These are phyloP conservation scores for Saccharomycopsis fibuligera DNA, from an alignment of 805 yeast species.

Conservation along the genomic window DNA sequence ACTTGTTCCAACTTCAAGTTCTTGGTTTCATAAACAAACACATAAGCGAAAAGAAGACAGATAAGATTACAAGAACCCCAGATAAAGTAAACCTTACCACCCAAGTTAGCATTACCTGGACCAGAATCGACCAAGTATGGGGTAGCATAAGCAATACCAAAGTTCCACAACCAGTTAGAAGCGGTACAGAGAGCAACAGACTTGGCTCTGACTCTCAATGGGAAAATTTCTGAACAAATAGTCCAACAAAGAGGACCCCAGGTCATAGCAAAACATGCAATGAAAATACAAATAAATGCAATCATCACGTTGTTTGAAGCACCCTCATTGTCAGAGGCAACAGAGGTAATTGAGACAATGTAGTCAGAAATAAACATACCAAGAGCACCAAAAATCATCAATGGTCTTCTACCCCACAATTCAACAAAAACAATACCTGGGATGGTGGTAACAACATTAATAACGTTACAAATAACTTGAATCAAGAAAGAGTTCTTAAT, in stretches of 20 bases:
- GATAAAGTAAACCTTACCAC: conserved; percentile 61
- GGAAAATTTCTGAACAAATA: conserved; percentile 53
- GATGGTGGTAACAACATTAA: conserved; percentile 43
- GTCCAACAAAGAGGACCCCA: conserved; percentile 86
- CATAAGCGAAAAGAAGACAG: conserved; percentile 50
- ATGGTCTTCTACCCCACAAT: conserved; percentile 57
- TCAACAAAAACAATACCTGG: conserved; percentile 53
- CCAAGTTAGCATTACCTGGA: conserved; percentile 52
- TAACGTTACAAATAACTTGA: conserved; percentile 38
- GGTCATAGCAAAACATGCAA: conserved; percentile 70
- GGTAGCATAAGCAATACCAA: conserved; percentile 67
- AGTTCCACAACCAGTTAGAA: conserved; percentile 76
- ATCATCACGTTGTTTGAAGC: conserved; percentile 43
- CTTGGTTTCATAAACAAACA: conserved; percentile 58
- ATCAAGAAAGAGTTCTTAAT: conserved; percentile 41
- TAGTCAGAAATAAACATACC: conserved; percentile 60
- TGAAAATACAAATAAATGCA: conserved; percentile 52
- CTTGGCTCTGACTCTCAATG: conserved; percentile 68
- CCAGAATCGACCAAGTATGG: conserved; percentile 67
- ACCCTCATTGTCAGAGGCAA: conserved; percentile 23
- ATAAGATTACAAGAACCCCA: conserved; percentile 67
- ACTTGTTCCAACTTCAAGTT: conserved; percentile 64
- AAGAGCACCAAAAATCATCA: conserved; percentile 54
- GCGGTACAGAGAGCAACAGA: conserved; percentile 68
- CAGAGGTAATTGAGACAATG: conserved; percentile 47